Percentiles rank a stretch among this genome's conserved stretches.
These are phyloP conservation scores for Xylaria sp. DNA, from an alignment of 2,329 filamentous ascomycete species.

Conservation along the genomic window DNA sequence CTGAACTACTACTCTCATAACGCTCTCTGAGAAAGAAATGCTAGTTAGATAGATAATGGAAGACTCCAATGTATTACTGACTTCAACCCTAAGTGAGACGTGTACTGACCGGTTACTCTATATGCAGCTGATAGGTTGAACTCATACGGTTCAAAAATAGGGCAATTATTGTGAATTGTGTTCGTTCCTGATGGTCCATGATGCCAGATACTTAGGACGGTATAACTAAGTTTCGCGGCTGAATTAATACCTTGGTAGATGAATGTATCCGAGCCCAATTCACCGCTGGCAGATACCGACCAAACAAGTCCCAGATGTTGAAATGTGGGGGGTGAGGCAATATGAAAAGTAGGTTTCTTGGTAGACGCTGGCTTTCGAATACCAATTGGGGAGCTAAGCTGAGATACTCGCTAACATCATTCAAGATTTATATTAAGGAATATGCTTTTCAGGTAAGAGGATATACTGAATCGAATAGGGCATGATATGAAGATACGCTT, in stretches of 20 bases:
- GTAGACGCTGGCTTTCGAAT: neutral
- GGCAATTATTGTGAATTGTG: too few relatives aligned
- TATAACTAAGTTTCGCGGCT: neutral
- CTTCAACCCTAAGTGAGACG: constrained; percentile 6
- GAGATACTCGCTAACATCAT: too few relatives aligned
- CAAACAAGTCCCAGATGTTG: neutral
- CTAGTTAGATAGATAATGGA: constrained; percentile 30
- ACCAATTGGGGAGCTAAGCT: neutral
- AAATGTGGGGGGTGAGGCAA: neutral
- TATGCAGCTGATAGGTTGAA: neutral
- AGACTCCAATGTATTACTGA: constrained; percentile 26
- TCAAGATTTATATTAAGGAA: neutral
- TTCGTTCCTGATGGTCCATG: neutral
- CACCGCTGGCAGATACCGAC: neutral
- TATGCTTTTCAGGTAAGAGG: too few relatives aligned
- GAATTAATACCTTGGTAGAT: neutral
- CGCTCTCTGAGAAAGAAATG: neutral
- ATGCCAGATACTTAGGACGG: neutral
- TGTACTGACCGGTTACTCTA: neutral
- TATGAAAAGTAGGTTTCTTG: neutral
- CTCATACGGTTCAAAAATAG: neutral
- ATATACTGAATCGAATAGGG: neutral
- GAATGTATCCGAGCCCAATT: neutral
- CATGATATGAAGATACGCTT: neutral
- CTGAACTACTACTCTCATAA: neutral